These are phyloP conservation scores for Penicillium palitans DNA, from an alignment of 2,329 filamentous ascomycete species.

Conservation along the genomic window DNA sequence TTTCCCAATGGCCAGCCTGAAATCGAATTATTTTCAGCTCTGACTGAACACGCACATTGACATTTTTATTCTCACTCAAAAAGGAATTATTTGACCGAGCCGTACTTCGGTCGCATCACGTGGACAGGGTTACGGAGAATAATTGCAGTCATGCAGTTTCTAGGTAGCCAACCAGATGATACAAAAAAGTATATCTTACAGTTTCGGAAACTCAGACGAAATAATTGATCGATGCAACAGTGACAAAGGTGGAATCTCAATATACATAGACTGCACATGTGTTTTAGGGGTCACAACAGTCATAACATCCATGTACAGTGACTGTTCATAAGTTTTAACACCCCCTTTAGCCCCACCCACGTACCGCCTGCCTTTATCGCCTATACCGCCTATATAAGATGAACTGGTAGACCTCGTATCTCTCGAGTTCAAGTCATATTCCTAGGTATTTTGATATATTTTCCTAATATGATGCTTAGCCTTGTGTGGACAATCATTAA, in stretches of 20 bases:
- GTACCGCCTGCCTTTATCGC: too few species aligned
- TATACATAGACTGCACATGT: background rate
- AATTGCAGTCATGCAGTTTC: background rate
- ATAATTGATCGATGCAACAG: background rate
- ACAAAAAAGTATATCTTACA: background rate
- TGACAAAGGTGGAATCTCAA: background rate
- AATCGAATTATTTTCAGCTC: background rate
- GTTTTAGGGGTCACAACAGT: background rate
- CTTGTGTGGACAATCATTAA: too few species aligned
- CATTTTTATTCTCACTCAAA: background rate
- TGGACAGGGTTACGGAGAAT: constrained; percentile 1
- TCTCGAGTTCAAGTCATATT: too few species aligned
- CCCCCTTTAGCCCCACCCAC: too few species aligned
- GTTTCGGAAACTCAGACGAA: too few species aligned
- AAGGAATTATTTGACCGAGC: background rate
- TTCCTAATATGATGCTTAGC: too few species aligned
- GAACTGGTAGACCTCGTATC: too few species aligned
- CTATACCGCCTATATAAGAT: too few species aligned
- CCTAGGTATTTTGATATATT: too few species aligned
- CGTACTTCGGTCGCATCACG: constrained; percentile 4
- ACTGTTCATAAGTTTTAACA: too few species aligned
- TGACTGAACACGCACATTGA: background rate
- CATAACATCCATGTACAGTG: too few species aligned
- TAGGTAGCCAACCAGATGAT: background rate
- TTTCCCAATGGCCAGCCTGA: background rate